Percentiles rank a stretch among this genome's conserved stretches.
These are phyloP conservation scores for Sarocladiaceae sp. DNA, from an alignment of 2,329 filamentous ascomycete genomes.

Conservation along the genomic window DNA sequence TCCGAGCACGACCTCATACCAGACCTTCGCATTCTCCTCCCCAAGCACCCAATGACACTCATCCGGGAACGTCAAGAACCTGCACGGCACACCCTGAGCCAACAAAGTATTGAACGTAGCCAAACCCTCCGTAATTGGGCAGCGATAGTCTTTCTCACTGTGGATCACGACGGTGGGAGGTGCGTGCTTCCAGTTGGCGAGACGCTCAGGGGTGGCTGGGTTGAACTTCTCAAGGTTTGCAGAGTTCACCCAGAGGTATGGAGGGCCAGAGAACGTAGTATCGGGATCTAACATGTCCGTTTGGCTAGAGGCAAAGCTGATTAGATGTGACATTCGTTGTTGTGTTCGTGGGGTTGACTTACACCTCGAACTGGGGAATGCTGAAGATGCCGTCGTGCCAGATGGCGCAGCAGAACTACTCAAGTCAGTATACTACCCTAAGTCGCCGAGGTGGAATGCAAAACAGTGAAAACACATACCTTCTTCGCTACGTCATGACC, in stretches of 20 bases:
- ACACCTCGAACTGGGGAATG: constrained; percentile 23
- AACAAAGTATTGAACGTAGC: constrained; percentile 71
- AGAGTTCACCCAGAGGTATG: constrained; percentile 38
- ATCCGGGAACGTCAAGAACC: constrained; percentile 68
- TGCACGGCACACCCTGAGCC: constrained; percentile 60
- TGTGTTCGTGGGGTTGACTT: no score
- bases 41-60: constrained; percentile 70
- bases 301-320: no score
- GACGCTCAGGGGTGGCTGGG: constrained; percentile 38
- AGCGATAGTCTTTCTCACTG: constrained; percentile 63
- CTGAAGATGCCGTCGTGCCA: constrained; percentile 45
- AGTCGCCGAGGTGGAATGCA: neutral
- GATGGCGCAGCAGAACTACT: constrained; percentile 26
- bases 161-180: constrained; percentile 71
- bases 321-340: no score
- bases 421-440: no score
- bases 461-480: constrained; percentile 17
- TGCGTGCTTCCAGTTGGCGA: constrained; percentile 55
- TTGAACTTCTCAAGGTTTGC: constrained; percentile 47
- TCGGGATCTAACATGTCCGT: constrained; percentile 18
- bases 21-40: constrained; percentile 63
- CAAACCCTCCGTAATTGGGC: constrained; percentile 47
- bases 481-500: constrained; percentile 47
- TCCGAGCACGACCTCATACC: constrained; percentile 64
- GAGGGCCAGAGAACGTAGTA: constrained; percentile 38